A percentile compares a stretch with the other conserved stretches of the same genome.
phyloP scores from a whole-genome alignment of 352 stramenopile species.

The Globisporangium perplexum region DNA sequence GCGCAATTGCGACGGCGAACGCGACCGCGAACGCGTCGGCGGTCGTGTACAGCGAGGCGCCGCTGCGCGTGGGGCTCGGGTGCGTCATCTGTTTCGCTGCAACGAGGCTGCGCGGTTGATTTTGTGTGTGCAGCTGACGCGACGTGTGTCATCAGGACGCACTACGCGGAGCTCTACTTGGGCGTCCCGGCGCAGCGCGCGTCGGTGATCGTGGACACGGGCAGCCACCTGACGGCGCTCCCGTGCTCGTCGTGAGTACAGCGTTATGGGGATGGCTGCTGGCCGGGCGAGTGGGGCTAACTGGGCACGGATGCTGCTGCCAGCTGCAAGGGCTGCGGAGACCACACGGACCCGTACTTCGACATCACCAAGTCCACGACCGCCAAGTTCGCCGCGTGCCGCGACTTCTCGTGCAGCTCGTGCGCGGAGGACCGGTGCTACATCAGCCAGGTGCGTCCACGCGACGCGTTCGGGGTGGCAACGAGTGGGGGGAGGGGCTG shows the following conservation, averaged over 20 bases:
- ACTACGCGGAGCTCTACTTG: conserved; percentile 83
- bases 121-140: no score
- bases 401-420: conserved; percentile 46
- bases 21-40: background rate
- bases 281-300: background rate
- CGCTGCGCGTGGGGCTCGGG: conserved; percentile 2
- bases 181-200: conserved; percentile 73
- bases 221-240: conserved; percentile 73
- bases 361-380: conserved; percentile 52
- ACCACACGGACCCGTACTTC: conserved; percentile 75
- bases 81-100: conserved; percentile 2
- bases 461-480: no score
- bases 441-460: conserved; percentile 47
- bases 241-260: conserved; percentile 60
- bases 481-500: no score
- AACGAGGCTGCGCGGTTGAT: background rate
- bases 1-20: background rate
- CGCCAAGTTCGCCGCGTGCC: conserved; percentile 64
- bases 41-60: background rate
- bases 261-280: background rate
- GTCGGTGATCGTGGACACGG: conserved; percentile 81
- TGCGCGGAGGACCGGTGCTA: conserved; percentile 30
- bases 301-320: background rate
- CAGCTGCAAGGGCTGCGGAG: conserved; percentile 58
- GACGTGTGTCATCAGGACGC: conserved; percentile 32